Evolutionary conservation across 2,329 filamentous ascomycete genomes (phyloP), one percentile per base, ranked within the genome.

Genomic region (Ascochyta pisi): DNA sequence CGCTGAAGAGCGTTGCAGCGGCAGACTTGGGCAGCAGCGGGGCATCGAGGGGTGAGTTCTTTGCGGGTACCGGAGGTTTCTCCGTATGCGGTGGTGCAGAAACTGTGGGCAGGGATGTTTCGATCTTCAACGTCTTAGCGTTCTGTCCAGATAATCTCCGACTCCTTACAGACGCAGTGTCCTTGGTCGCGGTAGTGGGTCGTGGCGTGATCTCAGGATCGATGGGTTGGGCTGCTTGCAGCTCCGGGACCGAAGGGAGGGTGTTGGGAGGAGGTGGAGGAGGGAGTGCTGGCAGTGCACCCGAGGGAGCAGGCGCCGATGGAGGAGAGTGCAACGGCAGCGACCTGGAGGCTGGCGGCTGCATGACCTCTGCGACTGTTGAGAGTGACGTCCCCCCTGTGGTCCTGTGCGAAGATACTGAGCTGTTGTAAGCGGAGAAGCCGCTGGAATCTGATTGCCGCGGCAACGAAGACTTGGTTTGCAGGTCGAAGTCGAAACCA

Each of bases 401-500:
- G 2, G 87, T 86, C 45, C 88, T 85, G 61, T 90, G 91, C 6
- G 89, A 91, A 26, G 84, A 86, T 63, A 86, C 84, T 7, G 91
- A 93, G 71, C 89, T 93, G 70, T 92, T 88, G 88, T 90, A 94
- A 12, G 91, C 91, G n/a, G 90, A 92, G 63, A 89, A 84, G 13
- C 86, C 86, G 77, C 90, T 96, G 1, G 91, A 94, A 71, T 91
- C 89, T 3, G 92, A 95, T 69, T 94, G 89, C 55, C 91, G 85
- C 31, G 90, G 89, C 22, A 91, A 75, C 24, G 87, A 83, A 15
- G 86, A 88, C 65, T 89, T 91, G 6, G 83, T 84, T 65, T 86
- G 84, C 31, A 88, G 77, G 50, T 86, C 88, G 69, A 93, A 90
- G 54, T 91, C 84, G 69, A 96, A 96, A 53, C 93, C 89, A 52